Conservation (phyloP, 805 yeast species). For the fission yeast (Schizosaccharomyces pombe) region DNA sequence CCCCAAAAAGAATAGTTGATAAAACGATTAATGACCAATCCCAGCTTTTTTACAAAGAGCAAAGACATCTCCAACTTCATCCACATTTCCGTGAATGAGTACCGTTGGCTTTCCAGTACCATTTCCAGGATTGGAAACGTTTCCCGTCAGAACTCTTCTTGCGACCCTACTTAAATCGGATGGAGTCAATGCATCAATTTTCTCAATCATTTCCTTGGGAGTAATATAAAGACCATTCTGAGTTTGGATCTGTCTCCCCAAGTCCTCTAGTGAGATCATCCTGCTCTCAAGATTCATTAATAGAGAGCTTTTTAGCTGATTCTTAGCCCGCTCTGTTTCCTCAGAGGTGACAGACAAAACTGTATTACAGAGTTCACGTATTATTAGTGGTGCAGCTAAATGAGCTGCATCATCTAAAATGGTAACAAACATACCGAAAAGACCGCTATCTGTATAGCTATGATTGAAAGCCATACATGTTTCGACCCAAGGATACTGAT, state of each 20-base stretch:
- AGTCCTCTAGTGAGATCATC: slow-evolving; percentile 81
- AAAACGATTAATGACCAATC: slow-evolving; percentile 24
- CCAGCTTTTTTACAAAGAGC: slow-evolving; percentile 46
- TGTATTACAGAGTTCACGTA: slow-evolving; percentile 30
- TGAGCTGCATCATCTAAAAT: slow-evolving; percentile 73
- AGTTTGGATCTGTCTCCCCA: slow-evolving; percentile 82
- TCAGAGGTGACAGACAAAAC: slow-evolving; percentile 23
- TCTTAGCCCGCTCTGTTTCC: slow-evolving; percentile 77
- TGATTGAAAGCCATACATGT: slow-evolving; percentile 73
- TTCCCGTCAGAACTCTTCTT: slow-evolving; percentile 46
- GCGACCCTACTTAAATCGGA: slow-evolving; percentile 56
- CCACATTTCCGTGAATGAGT: slow-evolving; percentile 74
- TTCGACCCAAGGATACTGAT: slow-evolving; percentile 77
- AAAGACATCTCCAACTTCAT: slow-evolving; percentile 62
- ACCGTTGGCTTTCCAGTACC: slow-evolving; percentile 55
- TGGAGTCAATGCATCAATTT: slow-evolving; percentile 44
- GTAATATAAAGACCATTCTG: slow-evolving; percentile 46
- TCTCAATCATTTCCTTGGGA: slow-evolving; percentile 56
- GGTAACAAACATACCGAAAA: slow-evolving; percentile 70
- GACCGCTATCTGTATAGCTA: slow-evolving; percentile 70
- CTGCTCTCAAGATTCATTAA: slow-evolving; percentile 84
- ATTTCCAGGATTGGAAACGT: slow-evolving; percentile 23
- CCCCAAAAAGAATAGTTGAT: not conserved
- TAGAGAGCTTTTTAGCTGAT: slow-evolving; percentile 66
- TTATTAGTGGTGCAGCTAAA: slow-evolving; percentile 57